These are phyloP conservation scores for Chytriomyces hyalinus DNA, from an alignment of 192 early-diverging fungal genomes.

Conservation along the genomic window DNA sequence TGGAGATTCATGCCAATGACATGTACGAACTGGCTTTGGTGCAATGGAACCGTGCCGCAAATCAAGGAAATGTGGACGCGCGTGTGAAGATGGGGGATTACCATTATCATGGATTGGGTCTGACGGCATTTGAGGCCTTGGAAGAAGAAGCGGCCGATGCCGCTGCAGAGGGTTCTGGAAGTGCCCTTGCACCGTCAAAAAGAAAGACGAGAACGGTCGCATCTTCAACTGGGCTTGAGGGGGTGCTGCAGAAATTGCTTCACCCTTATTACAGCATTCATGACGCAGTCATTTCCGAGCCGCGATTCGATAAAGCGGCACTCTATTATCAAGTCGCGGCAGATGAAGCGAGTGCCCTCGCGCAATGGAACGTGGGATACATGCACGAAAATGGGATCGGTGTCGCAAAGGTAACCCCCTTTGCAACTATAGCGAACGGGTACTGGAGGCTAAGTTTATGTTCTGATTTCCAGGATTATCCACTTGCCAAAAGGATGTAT, in stretches of 20 bases:
- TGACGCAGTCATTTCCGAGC: conserved; percentile 27
- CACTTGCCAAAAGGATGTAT: conserved; percentile 92
- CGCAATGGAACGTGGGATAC: conserved; percentile 96
- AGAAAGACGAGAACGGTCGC: conserved; percentile 15
- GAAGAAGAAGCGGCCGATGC: conserved; percentile 7
- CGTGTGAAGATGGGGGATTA: conserved; percentile 93
- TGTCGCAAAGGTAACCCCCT: conserved; percentile 63
- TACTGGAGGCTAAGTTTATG: not conserved
- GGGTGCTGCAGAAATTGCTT: conserved; percentile 13
- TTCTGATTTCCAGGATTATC: conserved; percentile 68
- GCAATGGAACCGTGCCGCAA: conserved; percentile 94
- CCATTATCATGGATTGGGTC: conserved; percentile 85
- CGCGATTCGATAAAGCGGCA: conserved; percentile 75
- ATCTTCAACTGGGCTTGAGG: not conserved
- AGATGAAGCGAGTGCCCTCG: conserved; percentile 77
- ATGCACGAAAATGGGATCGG: conserved; percentile 96
- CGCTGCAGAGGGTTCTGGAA: conserved; percentile 15
- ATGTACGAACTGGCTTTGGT: conserved; percentile 72
- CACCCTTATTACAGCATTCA: conserved; percentile 12
- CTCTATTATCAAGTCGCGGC: conserved; percentile 85
- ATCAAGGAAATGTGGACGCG: conserved; percentile 88
- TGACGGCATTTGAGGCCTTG: conserved; percentile 22
- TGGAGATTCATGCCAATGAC: conserved; percentile 34
- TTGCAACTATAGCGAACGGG: not conserved
- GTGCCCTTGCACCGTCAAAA: not conserved